Base-by-base conservation (phyloP, 1,139 yeast genomes). In the Blastobotrys raffinosifermentans region DNA sequence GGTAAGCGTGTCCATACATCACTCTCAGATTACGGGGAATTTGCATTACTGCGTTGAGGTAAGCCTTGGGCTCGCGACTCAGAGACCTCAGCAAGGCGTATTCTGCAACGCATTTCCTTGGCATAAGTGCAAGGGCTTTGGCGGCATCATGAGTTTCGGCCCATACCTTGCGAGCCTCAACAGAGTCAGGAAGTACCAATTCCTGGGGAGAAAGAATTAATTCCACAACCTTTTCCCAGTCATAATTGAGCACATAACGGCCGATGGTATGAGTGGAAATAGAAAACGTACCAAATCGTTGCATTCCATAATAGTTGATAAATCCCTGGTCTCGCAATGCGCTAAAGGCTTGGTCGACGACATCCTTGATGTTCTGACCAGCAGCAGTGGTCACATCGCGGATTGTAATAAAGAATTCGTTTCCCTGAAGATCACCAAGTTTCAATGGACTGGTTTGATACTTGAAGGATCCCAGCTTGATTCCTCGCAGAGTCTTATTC, bases 1-100 rank as follows among this genome's bases (percentile, higher is more conserved):
- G 98, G 58, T 93, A 93, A 2, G 98, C 95, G 63, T 93, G 99
- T 2, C 82, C 95, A 57, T 93, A 93, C 94, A 93, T 91, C 45
- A 87, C 76, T 55, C 96, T 72, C 56, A 93, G 69, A 57, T 89
- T 89, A 60, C 96, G 75, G 29, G 98, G 98, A 49, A 93, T 83
- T 42, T 89, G 75, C 81, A 83, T 80, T 35, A 93, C 72, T n/a
- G 94, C 91, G 48, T 75, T 76, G 52, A 84, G 77, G 56, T 80
- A 82, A 34, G 69, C 65, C 16, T 61, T 71, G 10, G 67, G 69
- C 26, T 64, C 65, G 45, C 69, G 70, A 21, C 47, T 45, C 38
- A 93, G 68, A 7, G 75, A 72, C 42, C 72, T 70, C 50, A 93
- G 69, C 31, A 93, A 69, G 1, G 87, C 69, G 50, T 67, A 71